phyloP scores from a whole-genome alignment of 805 yeast species.

The Ogataea ganodermae region DNA sequence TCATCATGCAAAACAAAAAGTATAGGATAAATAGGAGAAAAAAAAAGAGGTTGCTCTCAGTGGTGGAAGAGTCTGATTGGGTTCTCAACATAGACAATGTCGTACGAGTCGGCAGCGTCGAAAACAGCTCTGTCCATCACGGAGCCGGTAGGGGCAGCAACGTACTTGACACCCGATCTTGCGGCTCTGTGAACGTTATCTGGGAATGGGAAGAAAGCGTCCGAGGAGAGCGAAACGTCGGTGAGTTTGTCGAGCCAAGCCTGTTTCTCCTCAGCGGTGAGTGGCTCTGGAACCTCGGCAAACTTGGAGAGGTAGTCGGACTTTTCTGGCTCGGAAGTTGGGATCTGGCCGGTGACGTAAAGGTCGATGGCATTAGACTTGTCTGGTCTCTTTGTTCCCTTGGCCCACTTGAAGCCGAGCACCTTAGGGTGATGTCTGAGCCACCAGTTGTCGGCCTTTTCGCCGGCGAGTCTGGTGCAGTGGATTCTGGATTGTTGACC shows the following conservation, averaged over 20 bases:
- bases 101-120: conserved; percentile 90
- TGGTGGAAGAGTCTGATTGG: conserved; percentile 98
- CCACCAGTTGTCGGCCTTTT: conserved; percentile 99
- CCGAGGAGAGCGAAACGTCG: conserved; percentile 91
- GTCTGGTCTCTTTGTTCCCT: conserved; percentile 97
- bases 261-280: conserved; percentile 77
- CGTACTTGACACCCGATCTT: conserved; percentile 91
- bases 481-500: conserved; percentile 99
- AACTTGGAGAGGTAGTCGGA: conserved; percentile 90
- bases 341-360: conserved; percentile 88
- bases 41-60: conserved; percentile 36
- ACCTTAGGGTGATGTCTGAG: conserved; percentile 97
- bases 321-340: conserved; percentile 89
- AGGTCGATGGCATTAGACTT: conserved; percentile 97
- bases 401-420: conserved; percentile 92
- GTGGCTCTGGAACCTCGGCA: conserved; percentile 77
- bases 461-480: conserved; percentile 99
- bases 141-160: conserved; percentile 97
- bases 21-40: too few species aligned
- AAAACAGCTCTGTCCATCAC: conserved; percentile 97
- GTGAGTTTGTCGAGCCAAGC: conserved; percentile 83
- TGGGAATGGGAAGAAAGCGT: conserved; percentile 99
- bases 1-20: too few species aligned
- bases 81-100: conserved; percentile 92
- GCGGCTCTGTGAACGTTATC: conserved; percentile 98